phyloP scores from a whole-genome alignment of 768 basidiomycete species.

The Boletus coccyginus region DNA sequence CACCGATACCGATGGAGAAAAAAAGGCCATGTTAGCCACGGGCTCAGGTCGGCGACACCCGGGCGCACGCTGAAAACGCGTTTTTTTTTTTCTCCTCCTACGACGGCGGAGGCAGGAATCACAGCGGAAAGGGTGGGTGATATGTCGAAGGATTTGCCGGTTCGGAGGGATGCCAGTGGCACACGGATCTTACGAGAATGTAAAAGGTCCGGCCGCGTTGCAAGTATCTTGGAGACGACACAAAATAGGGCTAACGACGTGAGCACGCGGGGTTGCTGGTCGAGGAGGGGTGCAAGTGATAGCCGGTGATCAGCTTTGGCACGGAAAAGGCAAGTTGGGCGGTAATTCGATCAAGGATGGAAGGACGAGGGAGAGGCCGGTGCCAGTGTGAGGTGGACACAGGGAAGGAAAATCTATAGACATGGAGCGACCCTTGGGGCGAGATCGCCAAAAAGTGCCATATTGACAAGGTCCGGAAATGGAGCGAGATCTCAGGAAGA shows the following conservation, averaged over 20 bases:
- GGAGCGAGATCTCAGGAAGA: conserved; percentile 24
- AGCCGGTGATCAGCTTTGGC: conserved; percentile 14
- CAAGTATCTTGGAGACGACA: conserved; percentile 12
- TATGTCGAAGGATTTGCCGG: background rate
- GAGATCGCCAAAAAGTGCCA: conserved; percentile 21
- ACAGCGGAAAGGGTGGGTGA: background rate
- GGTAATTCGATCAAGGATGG: conserved; percentile 8
- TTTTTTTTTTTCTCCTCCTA: background rate
- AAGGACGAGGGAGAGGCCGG: background rate
- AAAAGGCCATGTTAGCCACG: conserved; percentile 15
- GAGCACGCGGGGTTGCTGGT: background rate
- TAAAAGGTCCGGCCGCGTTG: conserved; percentile 11
- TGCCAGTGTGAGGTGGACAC: background rate
- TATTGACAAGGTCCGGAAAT: conserved; percentile 26
- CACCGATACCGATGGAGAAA: conserved; percentile 13
- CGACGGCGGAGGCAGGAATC: background rate
- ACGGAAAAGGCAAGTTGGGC: conserved; percentile 10
- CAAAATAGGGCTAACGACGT: background rate
- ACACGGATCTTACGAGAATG: conserved; percentile 17
- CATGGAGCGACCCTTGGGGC: conserved; percentile 4
- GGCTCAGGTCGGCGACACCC: conserved; percentile 7
- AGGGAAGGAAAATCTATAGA: conserved; percentile 5
- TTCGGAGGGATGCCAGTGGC: background rate
- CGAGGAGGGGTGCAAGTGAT: conserved; percentile 4
- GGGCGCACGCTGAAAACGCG: conserved; percentile 7